A percentile compares a stretch with the other conserved stretches of the same genome.
phyloP scores from a whole-genome alignment of 495 filamentous ascomycete species.

The Apiosordaria backusii region DNA sequence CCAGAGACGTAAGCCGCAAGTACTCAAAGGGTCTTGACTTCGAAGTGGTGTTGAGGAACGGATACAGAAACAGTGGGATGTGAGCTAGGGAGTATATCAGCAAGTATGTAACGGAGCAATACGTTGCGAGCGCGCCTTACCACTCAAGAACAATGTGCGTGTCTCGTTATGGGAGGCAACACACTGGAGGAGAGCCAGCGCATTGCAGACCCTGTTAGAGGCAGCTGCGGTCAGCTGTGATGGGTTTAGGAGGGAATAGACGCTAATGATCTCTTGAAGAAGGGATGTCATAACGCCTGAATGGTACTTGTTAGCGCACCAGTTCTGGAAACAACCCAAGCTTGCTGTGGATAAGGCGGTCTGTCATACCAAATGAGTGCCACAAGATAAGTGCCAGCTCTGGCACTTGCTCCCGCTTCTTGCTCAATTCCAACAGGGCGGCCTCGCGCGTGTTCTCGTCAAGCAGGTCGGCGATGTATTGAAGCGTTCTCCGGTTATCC shows the following conservation, averaged over 20 bases:
- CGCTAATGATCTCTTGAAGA: slow-evolving; percentile 97
- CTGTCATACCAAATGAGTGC: slow-evolving; percentile 89
- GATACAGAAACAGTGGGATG: slow-evolving; percentile 96
- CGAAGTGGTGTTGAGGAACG: slow-evolving; percentile 97
- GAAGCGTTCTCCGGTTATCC: slow-evolving; percentile 86
- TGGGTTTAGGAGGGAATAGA: slow-evolving; percentile 93
- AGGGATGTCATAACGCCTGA: slow-evolving; percentile 98
- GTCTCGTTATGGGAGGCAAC: slow-evolving; percentile 98
- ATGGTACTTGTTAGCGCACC: slow-evolving; percentile 13
- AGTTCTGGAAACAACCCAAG: not conserved
- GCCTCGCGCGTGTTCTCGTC: slow-evolving; percentile 83
- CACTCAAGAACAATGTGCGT: slow-evolving; percentile 83
- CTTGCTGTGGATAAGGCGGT: not conserved
- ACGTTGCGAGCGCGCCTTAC: slow-evolving; percentile 46
- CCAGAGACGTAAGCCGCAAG: slow-evolving; percentile 92
- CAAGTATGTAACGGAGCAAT: not conserved
- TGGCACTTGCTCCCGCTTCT: slow-evolving; percentile 97
- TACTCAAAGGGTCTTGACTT: slow-evolving; percentile 99
- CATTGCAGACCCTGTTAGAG: slow-evolving; percentile 96
- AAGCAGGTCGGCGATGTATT: slow-evolving; percentile 89
- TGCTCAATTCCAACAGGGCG: slow-evolving; percentile 92
- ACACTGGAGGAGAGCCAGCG: slow-evolving; percentile 92
- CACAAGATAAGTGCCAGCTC: slow-evolving; percentile 95
- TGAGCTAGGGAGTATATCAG: slow-evolving; percentile 61
- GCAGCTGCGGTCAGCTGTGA: slow-evolving; percentile 95